Base-by-base conservation (phyloP, 139 green algal species). In the Pycnococcus provasolii region DNA sequence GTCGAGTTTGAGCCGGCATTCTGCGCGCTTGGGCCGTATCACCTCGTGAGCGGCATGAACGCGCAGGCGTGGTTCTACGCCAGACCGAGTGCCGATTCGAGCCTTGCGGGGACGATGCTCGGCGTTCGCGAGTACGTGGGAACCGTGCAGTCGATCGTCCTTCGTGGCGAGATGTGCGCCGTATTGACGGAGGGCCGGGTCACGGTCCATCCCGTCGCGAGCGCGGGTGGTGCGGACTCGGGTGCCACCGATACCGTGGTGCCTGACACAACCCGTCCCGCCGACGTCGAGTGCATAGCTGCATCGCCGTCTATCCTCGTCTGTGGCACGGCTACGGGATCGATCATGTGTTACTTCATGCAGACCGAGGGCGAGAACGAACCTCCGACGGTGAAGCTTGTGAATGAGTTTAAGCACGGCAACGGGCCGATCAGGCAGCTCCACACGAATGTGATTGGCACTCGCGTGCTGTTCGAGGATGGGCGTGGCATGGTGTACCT, bases 21-120 rank as follows among this genome's bases (percentile, higher is more conserved):
- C 47, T 75, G 83, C 48, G 83, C 77, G 9, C 64, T 90, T 52
- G 87, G 87, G 37, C 83, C 80, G 1, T 9, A 26, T 4, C 81
- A 90, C 58, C 67, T 88, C 5, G 85, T 83, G 8, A 74, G 83
- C n/a, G 85, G 79, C 41, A 81, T 84, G 54, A 88, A 89, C 75
- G 87, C 87, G 68, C 80, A 90, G 80, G 83, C 83, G 13, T 76
- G 79, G 62, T 90, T 85, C 72, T 90, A 90, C 79, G 62, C 48
- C 60, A 26, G 26, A 26, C 26, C 26, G 26, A 26, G 26, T 26
- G 26, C 26, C 26, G 26, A 26, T 26, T 26, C 26, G 26, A 26
- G 26, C 26, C 26, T 26, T 26, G 26, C 26, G 26, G 26, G 26
- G 26, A 26, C 26, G 26, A 26, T 26, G 26, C 60, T 77, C 40